Conservation (phyloP, 2,329 filamentous ascomycete species). For the Pseudofabraea citricarpa region DNA sequence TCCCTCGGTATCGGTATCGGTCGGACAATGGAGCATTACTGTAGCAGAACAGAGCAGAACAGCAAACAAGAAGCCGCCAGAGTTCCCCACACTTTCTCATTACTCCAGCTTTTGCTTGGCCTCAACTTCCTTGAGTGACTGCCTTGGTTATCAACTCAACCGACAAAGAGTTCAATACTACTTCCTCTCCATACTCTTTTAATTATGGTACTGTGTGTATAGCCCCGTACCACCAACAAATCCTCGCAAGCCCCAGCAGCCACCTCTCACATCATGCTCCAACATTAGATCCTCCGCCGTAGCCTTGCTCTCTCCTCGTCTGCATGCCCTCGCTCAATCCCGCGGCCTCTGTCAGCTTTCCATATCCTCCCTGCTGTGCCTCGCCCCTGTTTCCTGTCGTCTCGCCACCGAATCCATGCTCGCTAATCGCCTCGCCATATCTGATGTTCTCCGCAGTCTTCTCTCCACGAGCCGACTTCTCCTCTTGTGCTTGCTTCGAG, state of each 20-base stretch:
- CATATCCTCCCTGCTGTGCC: constrained; percentile 33
- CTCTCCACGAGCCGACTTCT: constrained; percentile 32
- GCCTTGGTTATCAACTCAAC: too few relatives aligned
- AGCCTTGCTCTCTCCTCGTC: constrained; percentile 45
- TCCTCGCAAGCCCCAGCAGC: not conserved
- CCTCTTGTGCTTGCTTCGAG: constrained; percentile 24
- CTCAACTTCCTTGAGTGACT: too few relatives aligned
- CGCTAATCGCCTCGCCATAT: constrained; percentile 51
- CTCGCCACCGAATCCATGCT: constrained; percentile 49
- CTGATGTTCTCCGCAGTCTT: constrained; percentile 46
- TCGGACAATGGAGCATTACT: too few relatives aligned
- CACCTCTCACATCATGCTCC: constrained; percentile 37
- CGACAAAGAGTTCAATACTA: too few relatives aligned
- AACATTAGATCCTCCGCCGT: constrained; percentile 48
- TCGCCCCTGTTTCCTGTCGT: constrained; percentile 36
- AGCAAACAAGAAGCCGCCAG: too few relatives aligned
- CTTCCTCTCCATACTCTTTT: too few relatives aligned
- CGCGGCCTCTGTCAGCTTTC: constrained; percentile 29
- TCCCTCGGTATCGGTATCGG: too few relatives aligned
- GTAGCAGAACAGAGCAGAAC: too few relatives aligned
- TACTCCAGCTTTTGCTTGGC: too few relatives aligned
- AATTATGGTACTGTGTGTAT: too few relatives aligned
- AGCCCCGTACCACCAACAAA: too few relatives aligned
- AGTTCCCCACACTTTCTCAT: too few relatives aligned
- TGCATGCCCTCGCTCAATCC: constrained; percentile 29